Base-by-base conservation (phyloP, 2,329 filamentous ascomycete species). In the Chalaropsis thielavioides region DNA sequence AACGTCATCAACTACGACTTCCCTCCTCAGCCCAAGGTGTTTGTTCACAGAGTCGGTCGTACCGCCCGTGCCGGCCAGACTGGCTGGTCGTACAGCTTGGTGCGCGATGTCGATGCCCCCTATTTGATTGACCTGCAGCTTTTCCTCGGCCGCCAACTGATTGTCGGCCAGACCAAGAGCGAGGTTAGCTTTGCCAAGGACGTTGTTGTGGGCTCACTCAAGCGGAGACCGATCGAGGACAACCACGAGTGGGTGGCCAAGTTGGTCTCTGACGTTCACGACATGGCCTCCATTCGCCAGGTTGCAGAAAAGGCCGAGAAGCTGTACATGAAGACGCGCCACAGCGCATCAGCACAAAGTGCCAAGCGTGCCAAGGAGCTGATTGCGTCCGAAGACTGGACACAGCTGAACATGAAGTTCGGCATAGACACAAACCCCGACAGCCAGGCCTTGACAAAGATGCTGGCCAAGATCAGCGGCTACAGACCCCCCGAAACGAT, bases 1-100 rank as follows among this genome's bases (percentile, higher is more conserved):
- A 97, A 99, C 73, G 94, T 99, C 67, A 92, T 99, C 78, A 97
- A 99, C 78, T 99, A 95, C 75, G 92, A 97, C 72, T 99, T 99
- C 69, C 92, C 94, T 2, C 89, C 92, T 1, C 94, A 97, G 71
- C 90, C 94, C 22, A 99, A 99, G 76, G 86, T 99, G 51, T 99
- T 95, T 71, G 88, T 99, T 35, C 94, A 99, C 75, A 87, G 94
- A 73, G 94, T 99, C 59, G 94, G 94, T 71, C 87, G 94, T 76
- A 99, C 95, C 31, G 95, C 94, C 49, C 85, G 94, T 82, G 95
- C 95, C 56, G 94, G 92, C 15, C 87, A 90, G 71, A 85, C 87
- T 69, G 94, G 94, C 68, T 97, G 94, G 94, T 89, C 88, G 76
- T 99, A 96, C 76, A 96, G 90, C 77, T 80, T 99, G 24, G 86